Evolutionary conservation across 345 rosid genomes (phyloP).

Genomic region (Raphanus raphanistrum): DNA sequence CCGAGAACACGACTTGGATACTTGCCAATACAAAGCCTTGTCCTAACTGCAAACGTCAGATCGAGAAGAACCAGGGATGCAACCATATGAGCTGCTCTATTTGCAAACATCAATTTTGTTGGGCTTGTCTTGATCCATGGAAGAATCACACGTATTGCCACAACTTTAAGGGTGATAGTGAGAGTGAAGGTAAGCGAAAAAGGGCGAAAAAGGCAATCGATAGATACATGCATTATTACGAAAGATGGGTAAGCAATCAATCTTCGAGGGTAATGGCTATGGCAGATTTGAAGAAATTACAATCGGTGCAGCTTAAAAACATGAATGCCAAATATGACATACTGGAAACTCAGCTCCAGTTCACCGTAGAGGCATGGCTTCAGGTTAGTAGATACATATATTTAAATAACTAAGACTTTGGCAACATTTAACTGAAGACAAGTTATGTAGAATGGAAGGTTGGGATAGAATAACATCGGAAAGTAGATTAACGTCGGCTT

Average conservation of each 20-base stretch:
- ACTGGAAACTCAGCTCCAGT: neutral
- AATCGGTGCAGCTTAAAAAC: neutral
- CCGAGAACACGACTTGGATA: constrained; percentile 36
- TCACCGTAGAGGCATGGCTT: neutral
- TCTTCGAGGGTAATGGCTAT: constrained; percentile 16
- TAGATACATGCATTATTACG: constrained; percentile 28
- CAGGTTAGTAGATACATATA: neutral
- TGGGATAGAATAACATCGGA: neutral
- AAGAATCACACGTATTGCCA: neutral
- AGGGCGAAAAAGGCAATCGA: neutral
- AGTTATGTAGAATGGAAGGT: neutral
- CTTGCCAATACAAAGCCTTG: constrained; percentile 35
- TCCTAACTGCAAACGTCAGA: constrained; percentile 32
- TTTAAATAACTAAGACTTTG: neutral
- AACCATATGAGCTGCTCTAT: constrained; percentile 28
- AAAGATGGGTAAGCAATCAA: constrained; percentile 30
- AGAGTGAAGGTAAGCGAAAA: neutral
- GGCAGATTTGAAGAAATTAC: constrained; percentile 15
- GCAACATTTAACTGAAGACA: neutral
- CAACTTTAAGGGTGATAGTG: constrained; percentile 38
- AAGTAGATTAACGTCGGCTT: neutral
- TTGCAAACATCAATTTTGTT: constrained; percentile 17
- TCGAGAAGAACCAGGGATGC: constrained; percentile 36
- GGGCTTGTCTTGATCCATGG: constrained; percentile 3
- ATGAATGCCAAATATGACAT: neutral